Percentiles rank a stretch among this genome's conserved stretches.
Conservation (phyloP, 164 flowering plant species). For the Chimonanthus praecox region DNA sequence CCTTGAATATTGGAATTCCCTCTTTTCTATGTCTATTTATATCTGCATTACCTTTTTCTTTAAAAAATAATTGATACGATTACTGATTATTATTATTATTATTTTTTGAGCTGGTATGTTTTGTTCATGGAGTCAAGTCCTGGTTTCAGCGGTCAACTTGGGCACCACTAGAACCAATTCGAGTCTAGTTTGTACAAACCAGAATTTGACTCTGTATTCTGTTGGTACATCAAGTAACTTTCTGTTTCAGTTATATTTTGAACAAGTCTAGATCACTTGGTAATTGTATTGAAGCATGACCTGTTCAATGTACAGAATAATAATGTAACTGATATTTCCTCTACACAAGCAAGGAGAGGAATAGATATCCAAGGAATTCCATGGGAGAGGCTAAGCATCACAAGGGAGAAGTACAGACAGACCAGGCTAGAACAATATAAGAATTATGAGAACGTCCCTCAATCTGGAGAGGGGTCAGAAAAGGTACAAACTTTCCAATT, state of each 20-base stretch:
- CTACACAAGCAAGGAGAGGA: constrained; percentile 75
- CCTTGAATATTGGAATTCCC: background rate
- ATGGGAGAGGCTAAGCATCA: constrained; percentile 72
- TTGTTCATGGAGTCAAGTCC: background rate
- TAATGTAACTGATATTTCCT: constrained; percentile 55
- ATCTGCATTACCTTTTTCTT: background rate
- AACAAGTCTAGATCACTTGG: background rate
- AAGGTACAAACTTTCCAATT: constrained; percentile 38
- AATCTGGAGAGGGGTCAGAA: constrained; percentile 63
- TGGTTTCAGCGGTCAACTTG: no score
- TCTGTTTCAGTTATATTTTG: background rate
- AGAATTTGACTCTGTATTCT: no score
- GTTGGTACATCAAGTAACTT: background rate
- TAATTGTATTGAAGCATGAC: background rate
- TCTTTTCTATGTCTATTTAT: background rate
- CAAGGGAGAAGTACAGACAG: constrained; percentile 66
- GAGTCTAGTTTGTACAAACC: no score
- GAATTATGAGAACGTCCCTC: constrained; percentile 78
- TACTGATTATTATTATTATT: no score
- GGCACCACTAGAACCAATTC: no score
- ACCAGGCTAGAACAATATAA: constrained; percentile 83
- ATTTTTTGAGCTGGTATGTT: background rate
- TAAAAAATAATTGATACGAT: no score
- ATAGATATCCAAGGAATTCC: constrained; percentile 89
- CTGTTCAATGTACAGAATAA: constrained; percentile 27